Base-by-base conservation (phyloP, 2,329 filamentous ascomycete species). In the Alternaria arborescens region DNA sequence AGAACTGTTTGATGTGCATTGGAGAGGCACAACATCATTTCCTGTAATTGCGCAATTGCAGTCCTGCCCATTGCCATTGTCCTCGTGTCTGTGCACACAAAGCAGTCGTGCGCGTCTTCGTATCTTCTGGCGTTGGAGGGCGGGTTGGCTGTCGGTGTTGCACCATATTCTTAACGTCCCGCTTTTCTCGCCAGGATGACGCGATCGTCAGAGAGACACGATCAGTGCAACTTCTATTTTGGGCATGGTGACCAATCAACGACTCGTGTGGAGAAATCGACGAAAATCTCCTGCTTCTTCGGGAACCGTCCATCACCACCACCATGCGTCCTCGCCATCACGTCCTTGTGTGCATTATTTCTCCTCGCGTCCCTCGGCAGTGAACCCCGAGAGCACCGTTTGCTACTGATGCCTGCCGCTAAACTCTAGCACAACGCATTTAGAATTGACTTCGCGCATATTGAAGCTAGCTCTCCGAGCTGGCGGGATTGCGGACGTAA, bases 1-100 rank as follows among this genome's bases (percentile, higher is more conserved):
- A 71, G 56, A 54, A 50, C 52, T 44, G 68, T 72, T 71, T 71
- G 67, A 70, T 65, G 55, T 64, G 55, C 61, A 59, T 61, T 62
- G 18, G 54, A 58, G 47, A 22, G 47, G 50, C 62, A 56, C 42
- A 41, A 26, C 55, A 53, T 71, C 67, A 72, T 68, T 58, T 70
- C 57, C 58, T 40, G 22, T 34, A 28, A 61, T 32, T 47, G 41
- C 38, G 47, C 52, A 41, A 41, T 51, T 8, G 10, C 34, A 32
- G 20, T 53, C 30, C 18, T 16, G 40, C 12, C 26, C 12, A 8
- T 16, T 42, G 22, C 36, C 41, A 36, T n/a, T 7, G 36, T 55
- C 26, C 26, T 54, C 44, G 48, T 60, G 34, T 11, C 16, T 41
- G 50, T 52, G 32, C 36, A 38, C 22, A 20, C 34, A 20, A 18